Evolutionary conservation across 2,329 filamentous ascomycete species (phyloP).

Genomic region (Dryadomyces quercivorus): DNA sequence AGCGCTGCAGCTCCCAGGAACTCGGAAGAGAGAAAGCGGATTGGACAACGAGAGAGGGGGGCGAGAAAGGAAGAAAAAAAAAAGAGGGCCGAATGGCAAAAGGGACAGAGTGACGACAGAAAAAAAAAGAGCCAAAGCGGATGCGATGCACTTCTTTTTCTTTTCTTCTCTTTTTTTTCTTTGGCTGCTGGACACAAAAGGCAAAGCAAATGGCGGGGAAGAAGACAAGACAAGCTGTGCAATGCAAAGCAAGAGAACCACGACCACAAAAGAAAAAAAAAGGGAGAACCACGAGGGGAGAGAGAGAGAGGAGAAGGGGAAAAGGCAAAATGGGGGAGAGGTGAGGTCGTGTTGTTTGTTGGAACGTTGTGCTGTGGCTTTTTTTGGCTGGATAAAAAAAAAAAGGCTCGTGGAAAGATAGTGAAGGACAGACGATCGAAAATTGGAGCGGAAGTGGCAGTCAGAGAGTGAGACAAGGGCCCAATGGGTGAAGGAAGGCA

Average conservation of each 20-base stretch:
- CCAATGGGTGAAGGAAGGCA: background rate
- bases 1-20: background rate
- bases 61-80: background rate
- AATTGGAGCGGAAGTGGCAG: background rate
- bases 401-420: background rate
- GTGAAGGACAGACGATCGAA: background rate
- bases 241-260: too few species aligned
- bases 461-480: constrained; percentile 1
- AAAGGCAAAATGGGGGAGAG: background rate
- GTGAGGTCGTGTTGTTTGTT: background rate
- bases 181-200: background rate
- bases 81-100: background rate
- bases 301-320: background rate
- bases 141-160: background rate
- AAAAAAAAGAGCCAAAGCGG: background rate
- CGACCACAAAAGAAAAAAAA: background rate
- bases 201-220: background rate
- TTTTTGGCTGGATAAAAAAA: background rate
- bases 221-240: background rate
- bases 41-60: background rate
- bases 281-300: background rate
- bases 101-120: background rate
- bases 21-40: background rate
- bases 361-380: background rate
- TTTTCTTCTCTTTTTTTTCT: background rate